Evolutionary conservation across 2,329 filamentous ascomycete genomes (phyloP).

Genomic region (Aspergillus viridinutans): DNA sequence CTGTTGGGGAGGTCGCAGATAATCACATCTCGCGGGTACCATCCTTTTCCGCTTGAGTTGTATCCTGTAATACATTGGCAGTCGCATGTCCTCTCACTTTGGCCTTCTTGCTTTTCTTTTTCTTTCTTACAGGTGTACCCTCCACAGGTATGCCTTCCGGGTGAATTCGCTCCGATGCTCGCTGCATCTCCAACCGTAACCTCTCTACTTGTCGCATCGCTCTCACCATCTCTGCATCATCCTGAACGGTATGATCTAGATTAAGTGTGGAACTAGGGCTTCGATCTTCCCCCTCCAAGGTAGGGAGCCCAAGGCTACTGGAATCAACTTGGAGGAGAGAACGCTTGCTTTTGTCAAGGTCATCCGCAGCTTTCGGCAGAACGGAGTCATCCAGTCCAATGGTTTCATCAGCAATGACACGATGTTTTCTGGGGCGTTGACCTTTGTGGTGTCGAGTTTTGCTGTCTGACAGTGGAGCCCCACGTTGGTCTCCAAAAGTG

Average conservation of each 20-base stretch:
- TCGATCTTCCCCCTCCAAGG: slow-evolving; percentile 52
- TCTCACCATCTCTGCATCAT: slow-evolving; percentile 83
- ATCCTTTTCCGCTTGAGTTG: neutral
- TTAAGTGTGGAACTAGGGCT: slow-evolving; percentile 42
- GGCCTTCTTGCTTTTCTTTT: slow-evolving; percentile 31
- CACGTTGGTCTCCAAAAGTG: slow-evolving; percentile 36
- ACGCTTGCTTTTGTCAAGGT: slow-evolving; percentile 50
- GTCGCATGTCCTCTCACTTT: neutral
- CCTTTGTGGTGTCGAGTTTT: slow-evolving; percentile 30
- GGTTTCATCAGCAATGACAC: slow-evolving; percentile 71
- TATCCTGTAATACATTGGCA: slow-evolving; percentile 1
- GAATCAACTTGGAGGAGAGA: slow-evolving; percentile 80
- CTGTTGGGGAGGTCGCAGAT: neutral
- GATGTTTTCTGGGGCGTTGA: slow-evolving; percentile 55
- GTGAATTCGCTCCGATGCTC: slow-evolving; percentile 45
- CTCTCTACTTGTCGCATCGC: slow-evolving; percentile 87
- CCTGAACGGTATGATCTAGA: slow-evolving; percentile 59
- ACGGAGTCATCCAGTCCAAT: slow-evolving; percentile 45
- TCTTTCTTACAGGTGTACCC: slow-evolving; percentile 53
- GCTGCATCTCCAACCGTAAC: slow-evolving; percentile 75
- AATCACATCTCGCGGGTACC: neutral
- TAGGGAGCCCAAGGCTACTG: slow-evolving; percentile 70
- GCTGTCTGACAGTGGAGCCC: slow-evolving; percentile 10
- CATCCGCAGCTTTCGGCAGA: slow-evolving; percentile 37
- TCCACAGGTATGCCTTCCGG: slow-evolving; percentile 47